Evolutionary conservation across 2,329 filamentous ascomycete genomes (phyloP).

Genomic region (Orbilia brochopaga): DNA sequence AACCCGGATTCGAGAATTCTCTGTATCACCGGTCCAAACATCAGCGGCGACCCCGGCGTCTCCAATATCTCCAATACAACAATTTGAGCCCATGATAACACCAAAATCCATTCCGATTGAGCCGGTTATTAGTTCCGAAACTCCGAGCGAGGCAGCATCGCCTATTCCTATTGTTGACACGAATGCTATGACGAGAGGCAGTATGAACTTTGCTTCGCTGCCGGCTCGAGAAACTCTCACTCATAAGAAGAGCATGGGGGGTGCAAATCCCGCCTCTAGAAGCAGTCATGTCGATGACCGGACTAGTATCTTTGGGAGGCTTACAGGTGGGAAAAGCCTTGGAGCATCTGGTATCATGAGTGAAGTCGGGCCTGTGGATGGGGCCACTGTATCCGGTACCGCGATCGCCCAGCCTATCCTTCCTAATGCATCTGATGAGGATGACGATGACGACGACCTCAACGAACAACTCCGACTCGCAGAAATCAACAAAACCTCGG

Average conservation of each 20-base stretch:
- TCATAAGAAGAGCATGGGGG: constrained; percentile 80
- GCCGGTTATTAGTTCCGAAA: constrained; percentile 60
- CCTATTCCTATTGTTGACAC: constrained; percentile 4
- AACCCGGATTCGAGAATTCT: constrained; percentile 7
- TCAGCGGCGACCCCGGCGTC: constrained; percentile 53
- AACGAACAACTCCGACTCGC: constrained; percentile 46
- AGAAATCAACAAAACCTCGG: constrained; percentile 63
- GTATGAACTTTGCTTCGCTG: constrained; percentile 89
- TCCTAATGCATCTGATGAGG: constrained; percentile 57
- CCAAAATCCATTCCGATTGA: constrained; percentile 53
- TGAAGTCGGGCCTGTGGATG: constrained; percentile 10
- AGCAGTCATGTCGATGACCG: constrained; percentile 78
- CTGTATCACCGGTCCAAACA: constrained; percentile 50
- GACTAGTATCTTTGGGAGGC: constrained; percentile 74
- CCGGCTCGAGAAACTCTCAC: constrained; percentile 87
- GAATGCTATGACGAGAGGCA: constrained; percentile 70
- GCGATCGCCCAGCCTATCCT: neutral
- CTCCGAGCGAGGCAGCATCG: constrained; percentile 59
- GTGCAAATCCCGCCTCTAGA: constrained; percentile 67
- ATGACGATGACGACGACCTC: constrained; percentile 56
- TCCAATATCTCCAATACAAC: constrained; percentile 51
- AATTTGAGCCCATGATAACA: constrained; percentile 28
- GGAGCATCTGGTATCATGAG: constrained; percentile 60
- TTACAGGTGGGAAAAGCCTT: constrained; percentile 75
- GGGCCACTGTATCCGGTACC: neutral